Percentiles rank a stretch among this genome's conserved stretches.
Conservation (phyloP, 2,329 filamentous ascomycete genomes). For the Coniosporium tulheliwenetii region DNA sequence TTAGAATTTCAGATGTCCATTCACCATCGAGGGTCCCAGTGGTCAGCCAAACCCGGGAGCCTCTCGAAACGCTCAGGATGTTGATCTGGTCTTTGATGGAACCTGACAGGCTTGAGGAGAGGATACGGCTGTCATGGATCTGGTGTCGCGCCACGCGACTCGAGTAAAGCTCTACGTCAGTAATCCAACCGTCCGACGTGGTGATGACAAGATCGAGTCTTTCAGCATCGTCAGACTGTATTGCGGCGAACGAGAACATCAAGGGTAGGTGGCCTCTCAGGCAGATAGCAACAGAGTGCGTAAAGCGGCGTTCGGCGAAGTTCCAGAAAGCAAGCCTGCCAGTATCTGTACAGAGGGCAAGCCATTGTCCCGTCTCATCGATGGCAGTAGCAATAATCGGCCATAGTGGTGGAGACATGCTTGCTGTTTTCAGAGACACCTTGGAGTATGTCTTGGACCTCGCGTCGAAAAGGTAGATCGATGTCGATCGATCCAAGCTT, state of each 20-base stretch:
- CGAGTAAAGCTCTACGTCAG: constrained; percentile 37
- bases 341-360: constrained; percentile 48
- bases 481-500: constrained; percentile 53
- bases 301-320: constrained; percentile 40
- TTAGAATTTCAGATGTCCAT: constrained; percentile 16
- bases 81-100: constrained; percentile 12
- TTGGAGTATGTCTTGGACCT: constrained; percentile 14
- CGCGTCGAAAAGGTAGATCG: constrained; percentile 36
- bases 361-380: constrained; percentile 46
- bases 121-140: constrained; percentile 12
- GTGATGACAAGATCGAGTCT: constrained; percentile 39
- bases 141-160: constrained; percentile 9
- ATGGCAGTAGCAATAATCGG: constrained; percentile 42
- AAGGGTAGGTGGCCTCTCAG: constrained; percentile 42
- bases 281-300: constrained; percentile 37
- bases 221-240: no score
- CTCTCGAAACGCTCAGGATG: constrained; percentile 17
- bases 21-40: constrained; percentile 9
- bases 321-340: constrained; percentile 49
- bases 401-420: constrained; percentile 17
- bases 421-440: constrained; percentile 14
- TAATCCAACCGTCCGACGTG: constrained; percentile 47
- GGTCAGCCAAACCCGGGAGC: constrained; percentile 18
- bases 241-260: constrained; percentile 42
- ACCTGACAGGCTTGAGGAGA: constrained; percentile 14